phyloP scores from a whole-genome alignment of 192 early-diverging fungal genomes.

The Allomyces macrogynus region DNA sequence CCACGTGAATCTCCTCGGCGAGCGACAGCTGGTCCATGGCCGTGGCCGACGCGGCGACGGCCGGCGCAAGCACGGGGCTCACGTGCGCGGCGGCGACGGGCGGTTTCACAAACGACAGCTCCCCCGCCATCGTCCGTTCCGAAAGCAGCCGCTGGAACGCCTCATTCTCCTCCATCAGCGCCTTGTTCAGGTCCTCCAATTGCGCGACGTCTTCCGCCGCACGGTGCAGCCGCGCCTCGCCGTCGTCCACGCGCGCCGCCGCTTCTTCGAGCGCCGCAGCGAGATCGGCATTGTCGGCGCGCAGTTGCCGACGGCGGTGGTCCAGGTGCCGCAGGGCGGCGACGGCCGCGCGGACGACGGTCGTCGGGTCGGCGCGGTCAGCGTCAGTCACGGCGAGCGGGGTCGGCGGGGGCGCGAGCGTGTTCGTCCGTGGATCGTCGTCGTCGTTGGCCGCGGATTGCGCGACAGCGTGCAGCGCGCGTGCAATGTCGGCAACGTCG shows the following conservation, averaged over 20 bases:
- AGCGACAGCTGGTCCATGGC: neutral
- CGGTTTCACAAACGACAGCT: constrained; percentile 23
- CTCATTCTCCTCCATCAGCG: constrained; percentile 62
- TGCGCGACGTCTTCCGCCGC: constrained; percentile 19
- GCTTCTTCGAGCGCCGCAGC: neutral
- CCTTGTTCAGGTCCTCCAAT: constrained; percentile 41
- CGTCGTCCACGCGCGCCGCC: neutral
- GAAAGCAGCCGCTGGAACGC: constrained; percentile 56
- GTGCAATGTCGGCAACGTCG: too few species aligned
- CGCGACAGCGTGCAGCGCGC: too few species aligned
- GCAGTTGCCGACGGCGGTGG: neutral
- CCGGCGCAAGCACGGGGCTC: too few species aligned
- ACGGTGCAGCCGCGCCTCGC: too few species aligned
- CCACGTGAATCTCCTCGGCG: neutral
- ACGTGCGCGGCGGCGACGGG: too few species aligned
- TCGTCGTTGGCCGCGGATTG: too few species aligned
- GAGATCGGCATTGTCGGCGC: neutral
- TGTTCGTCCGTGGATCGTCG: too few species aligned
- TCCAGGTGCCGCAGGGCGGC: neutral
- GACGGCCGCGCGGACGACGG: too few species aligned
- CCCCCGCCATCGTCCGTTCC: constrained; percentile 62
- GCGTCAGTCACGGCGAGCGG: neutral
- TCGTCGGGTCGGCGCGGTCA: neutral
- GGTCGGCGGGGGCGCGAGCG: too few species aligned
- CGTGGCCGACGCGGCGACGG: too few species aligned